phyloP scores from a whole-genome alignment of 2,329 filamentous ascomycete species.

The Penicillium paneum region DNA sequence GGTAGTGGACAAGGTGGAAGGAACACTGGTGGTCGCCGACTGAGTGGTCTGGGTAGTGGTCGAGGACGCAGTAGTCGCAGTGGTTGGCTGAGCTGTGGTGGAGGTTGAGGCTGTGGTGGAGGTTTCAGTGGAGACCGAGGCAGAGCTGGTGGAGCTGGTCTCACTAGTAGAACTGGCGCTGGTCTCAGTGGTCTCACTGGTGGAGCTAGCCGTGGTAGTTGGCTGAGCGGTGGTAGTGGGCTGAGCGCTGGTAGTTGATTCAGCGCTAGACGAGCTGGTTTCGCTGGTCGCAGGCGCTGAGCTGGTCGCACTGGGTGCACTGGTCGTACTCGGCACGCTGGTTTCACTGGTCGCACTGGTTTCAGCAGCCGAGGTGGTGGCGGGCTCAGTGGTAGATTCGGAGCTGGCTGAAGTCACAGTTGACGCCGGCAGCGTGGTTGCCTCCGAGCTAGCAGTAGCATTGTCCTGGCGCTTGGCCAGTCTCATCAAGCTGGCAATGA shows the following conservation, averaged over 20 bases:
- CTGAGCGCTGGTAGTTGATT: conserved; percentile 11
- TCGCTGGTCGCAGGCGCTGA: background rate
- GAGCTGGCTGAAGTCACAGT: conserved; percentile 6
- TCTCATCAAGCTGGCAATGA: conserved; percentile 60
- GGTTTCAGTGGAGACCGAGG: background rate
- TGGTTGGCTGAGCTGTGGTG: conserved; percentile 30
- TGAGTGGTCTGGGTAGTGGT: conserved; percentile 2
- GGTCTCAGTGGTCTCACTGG: background rate
- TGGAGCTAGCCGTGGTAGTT: conserved; percentile 12
- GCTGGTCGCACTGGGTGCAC: conserved; percentile 13
- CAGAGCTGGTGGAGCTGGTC: conserved; percentile 5
- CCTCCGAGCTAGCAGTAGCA: conserved; percentile 18
- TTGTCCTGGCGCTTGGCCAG: conserved; percentile 60
- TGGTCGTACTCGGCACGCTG: no score
- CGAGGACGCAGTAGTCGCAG: conserved; percentile 9
- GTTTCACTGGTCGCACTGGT: conserved; percentile 9
- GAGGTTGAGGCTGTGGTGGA: background rate
- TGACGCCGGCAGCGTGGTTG: background rate
- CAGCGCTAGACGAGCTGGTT: conserved; percentile 11
- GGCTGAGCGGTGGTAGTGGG: no score
- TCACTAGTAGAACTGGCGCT: background rate
- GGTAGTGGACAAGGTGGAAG: conserved; percentile 21
- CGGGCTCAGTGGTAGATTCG: conserved; percentile 6
- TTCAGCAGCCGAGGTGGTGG: conserved; percentile 16
- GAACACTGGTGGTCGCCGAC: conserved; percentile 15